Base-by-base conservation (phyloP, 306 rosid species). In the Lablab purpureus region DNA sequence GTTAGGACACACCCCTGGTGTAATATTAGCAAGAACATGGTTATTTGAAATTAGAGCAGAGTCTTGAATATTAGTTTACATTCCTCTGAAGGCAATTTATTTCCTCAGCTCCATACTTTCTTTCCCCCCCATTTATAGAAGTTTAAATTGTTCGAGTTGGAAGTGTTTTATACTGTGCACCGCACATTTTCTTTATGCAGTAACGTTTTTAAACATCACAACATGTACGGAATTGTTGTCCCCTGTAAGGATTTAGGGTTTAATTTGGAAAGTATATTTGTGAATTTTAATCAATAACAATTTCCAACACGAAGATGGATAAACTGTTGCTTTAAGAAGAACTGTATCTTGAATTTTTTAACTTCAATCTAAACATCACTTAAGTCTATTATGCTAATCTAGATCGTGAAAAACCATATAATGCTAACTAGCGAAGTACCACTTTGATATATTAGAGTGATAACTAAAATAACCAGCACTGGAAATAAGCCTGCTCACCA, bases 1-100 rank as follows among this genome's bases (percentile, higher is more conserved):
- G 77, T 73, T 69, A 62, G 80, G 54, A 73, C 75, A 41, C 73
- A 54, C 74, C 70, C 55, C 67, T 52, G 43, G 67, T 86, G 84
- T 80, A 71, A 36, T 72, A 70, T 30, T 55, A 77, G 37, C 21
- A 5, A 55, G 43, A 50, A 30, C 64, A 14, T 3, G 32, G 71
- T 50, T 71, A 7, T 51, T 65, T 77, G 55, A 67, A 49, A 41
- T 32, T 66, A 28, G 37, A 71, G 30, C 59, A 2, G 59, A 11
- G 41, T 19, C 59, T 60, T 63, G 60, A 15, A 40, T 67, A 54
- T 34, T 4, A 14, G 27, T 2, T 58, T 67, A 32, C 47, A 51
- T 28, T 55, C 19, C n/a, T 55, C 30, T 55, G 71, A 43, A 80
- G 64, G n/a, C n/a, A n/a, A n/a, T n/a, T n/a, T n/a, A n/a, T n/a